Conservation (phyloP, 345 rosid species). For the Citrus australasica region DNA sequence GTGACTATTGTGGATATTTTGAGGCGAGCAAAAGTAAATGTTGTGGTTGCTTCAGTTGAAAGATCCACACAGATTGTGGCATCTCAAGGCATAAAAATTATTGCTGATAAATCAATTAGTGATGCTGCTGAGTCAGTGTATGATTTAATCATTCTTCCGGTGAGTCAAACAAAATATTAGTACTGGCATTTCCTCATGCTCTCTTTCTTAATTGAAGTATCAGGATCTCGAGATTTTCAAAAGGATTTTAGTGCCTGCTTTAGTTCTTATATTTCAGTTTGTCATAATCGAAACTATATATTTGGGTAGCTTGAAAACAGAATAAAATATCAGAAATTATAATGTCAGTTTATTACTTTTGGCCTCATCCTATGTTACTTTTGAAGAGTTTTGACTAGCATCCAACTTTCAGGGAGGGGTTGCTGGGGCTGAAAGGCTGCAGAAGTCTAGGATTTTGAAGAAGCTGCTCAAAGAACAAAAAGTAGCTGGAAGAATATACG, state of each 20-base stretch:
- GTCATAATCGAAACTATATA: background rate
- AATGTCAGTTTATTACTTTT: background rate
- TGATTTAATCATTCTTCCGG: conserved; percentile 86
- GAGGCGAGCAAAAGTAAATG: conserved; percentile 80
- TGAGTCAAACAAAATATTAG: conserved; percentile 25
- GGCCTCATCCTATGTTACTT: background rate
- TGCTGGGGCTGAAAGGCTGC: conserved; percentile 55
- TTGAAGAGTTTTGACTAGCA: background rate
- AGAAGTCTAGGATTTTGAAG: conserved; percentile 68
- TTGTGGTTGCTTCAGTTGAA: conserved; percentile 80
- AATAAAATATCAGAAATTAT: background rate
- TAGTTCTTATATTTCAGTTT: background rate
- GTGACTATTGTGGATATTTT: conserved; percentile 69
- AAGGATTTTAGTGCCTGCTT: background rate
- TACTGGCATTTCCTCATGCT: conserved; percentile 7
- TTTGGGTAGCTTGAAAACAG: background rate
- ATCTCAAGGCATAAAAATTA: conserved; percentile 69
- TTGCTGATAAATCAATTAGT: conserved; percentile 69
- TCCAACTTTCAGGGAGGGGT: conserved; percentile 58
- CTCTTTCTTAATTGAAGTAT: conserved; percentile 5
- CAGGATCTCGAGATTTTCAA: background rate
- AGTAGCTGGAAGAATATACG: conserved; percentile 55
- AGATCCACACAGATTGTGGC: conserved; percentile 52
- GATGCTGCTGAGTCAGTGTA: conserved; percentile 54
- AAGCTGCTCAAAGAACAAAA: conserved; percentile 78